Percentiles rank a stretch among this genome's conserved stretches.
phyloP scores from a whole-genome alignment of 164 flowering plant species.

The Macadamia tetraphylla region DNA sequence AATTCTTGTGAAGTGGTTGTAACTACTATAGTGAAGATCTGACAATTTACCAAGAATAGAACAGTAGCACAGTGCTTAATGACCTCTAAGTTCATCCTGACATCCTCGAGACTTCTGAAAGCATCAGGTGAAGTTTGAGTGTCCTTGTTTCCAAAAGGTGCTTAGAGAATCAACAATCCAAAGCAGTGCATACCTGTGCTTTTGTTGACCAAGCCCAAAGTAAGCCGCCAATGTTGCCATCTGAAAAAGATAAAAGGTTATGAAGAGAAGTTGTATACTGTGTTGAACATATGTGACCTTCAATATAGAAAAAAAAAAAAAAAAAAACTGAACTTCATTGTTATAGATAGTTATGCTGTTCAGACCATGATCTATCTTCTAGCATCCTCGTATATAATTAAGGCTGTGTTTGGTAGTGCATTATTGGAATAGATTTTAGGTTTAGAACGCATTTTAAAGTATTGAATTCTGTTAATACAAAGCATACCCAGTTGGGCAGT shows the following conservation, averaged over 20 bases:
- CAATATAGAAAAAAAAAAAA: no score
- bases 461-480: no score
- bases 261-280: not conserved
- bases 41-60: constrained; percentile 51
- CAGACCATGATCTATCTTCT: no score
- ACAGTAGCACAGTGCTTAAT: constrained; percentile 86
- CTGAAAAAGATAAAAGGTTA: not conserved
- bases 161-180: not conserved
- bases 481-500: no score
- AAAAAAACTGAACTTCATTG: no score
- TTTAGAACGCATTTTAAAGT: no score
- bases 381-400: no score
- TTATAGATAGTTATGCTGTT: no score
- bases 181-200: constrained; percentile 9
- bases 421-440: no score
- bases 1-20: no score
- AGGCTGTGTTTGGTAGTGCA: no score
- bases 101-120: constrained; percentile 85
- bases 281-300: not conserved
- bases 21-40: not conserved
- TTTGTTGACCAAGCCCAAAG: constrained; percentile 17
- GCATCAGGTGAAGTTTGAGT: not conserved
- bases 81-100: constrained; percentile 85
- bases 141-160: no score
- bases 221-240: constrained; percentile 20